A percentile compares a stretch with the other conserved stretches of the same genome.
Conservation (phyloP, 495 filamentous ascomycete species). For the Penicillium diatomitis region DNA sequence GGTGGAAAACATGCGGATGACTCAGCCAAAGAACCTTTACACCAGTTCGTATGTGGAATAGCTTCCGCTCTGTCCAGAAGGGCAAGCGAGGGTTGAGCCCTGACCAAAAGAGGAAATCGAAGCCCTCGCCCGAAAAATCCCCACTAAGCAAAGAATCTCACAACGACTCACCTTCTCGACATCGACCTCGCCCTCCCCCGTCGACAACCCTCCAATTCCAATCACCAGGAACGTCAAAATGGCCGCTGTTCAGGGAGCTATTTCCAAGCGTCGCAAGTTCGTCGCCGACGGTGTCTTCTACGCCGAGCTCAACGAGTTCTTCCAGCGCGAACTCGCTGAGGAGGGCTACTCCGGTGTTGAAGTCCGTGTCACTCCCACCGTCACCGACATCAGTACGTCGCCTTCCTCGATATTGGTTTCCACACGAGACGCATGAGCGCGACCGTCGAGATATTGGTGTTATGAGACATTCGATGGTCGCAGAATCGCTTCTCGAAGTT, state of each 20-base stretch:
- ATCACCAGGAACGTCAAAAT: conserved; percentile 44
- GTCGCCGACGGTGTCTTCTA: conserved; percentile 99
- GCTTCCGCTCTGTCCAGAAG: conserved; percentile 10
- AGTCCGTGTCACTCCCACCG: conserved; percentile 98
- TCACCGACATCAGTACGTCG: conserved; percentile 91
- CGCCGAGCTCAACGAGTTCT: conserved; percentile 99
- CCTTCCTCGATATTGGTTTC: conserved; percentile 13
- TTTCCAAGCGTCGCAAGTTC: conserved; percentile 99
- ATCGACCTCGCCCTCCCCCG: conserved; percentile 28
- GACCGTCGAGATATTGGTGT: too few species aligned
- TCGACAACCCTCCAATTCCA: conserved; percentile 29
- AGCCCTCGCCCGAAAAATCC: conserved; percentile 36
- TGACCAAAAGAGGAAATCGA: conserved; percentile 25
- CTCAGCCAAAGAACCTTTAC: background rate
- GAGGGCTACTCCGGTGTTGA: conserved; percentile 99
- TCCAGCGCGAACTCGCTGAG: conserved; percentile 99
- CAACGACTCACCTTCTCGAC: conserved; percentile 22
- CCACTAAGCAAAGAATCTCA: conserved; percentile 28
- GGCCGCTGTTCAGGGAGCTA: conserved; percentile 60
- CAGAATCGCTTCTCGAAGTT: too few species aligned
- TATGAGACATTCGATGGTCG: too few species aligned
- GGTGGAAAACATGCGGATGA: too few species aligned
- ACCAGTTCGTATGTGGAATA: conserved; percentile 14
- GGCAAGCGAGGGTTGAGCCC: conserved; percentile 40
- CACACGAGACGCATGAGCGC: conserved; percentile 5